Conservation (phyloP, 805 yeast genomes). For the Sugiyamaella qingdaonensis region DNA sequence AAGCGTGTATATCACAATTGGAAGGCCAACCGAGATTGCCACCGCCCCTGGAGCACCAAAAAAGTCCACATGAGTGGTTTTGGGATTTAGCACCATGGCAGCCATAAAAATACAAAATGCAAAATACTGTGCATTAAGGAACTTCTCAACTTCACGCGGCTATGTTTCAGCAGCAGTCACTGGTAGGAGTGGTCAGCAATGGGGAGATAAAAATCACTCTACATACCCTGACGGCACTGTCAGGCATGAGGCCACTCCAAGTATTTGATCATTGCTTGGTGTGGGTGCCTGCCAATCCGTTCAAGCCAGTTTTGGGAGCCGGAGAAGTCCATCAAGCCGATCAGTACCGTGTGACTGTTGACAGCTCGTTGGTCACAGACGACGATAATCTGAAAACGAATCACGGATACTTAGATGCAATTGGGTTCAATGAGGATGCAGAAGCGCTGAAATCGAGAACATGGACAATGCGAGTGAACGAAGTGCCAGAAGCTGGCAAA, state of each 20-base stretch:
- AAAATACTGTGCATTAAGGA: not conserved
- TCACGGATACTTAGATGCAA: not conserved
- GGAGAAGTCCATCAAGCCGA: slow-evolving; percentile 33
- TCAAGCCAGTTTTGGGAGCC: slow-evolving; percentile 28
- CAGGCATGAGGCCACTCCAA: slow-evolving; percentile 34
- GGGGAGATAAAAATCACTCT: slow-evolving; percentile 30
- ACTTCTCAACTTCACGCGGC: not conserved
- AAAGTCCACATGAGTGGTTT: slow-evolving; percentile 68
- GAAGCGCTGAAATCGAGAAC: slow-evolving; percentile 10
- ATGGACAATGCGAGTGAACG: slow-evolving; percentile 32
- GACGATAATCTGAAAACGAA: slow-evolving; percentile 3
- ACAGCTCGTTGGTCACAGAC: slow-evolving; percentile 6
- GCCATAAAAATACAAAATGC: not conserved
- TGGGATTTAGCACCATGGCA: slow-evolving; percentile 50
- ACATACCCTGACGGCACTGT: slow-evolving; percentile 33
- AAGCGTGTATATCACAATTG: slow-evolving; percentile 55
- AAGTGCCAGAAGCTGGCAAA: slow-evolving; percentile 39
- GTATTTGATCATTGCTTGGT: slow-evolving; percentile 28
- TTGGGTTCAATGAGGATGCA: slow-evolving; percentile 10
- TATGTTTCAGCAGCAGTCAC: slow-evolving; percentile 37
- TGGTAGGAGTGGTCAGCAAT: slow-evolving; percentile 30
- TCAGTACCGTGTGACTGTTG: slow-evolving; percentile 31
- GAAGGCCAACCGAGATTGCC: slow-evolving; percentile 61
- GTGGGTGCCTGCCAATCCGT: slow-evolving; percentile 32
- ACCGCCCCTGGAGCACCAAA: slow-evolving; percentile 73